Base-by-base conservation (phyloP, 495 filamentous ascomycete genomes). In the Cetradonia linearis region DNA sequence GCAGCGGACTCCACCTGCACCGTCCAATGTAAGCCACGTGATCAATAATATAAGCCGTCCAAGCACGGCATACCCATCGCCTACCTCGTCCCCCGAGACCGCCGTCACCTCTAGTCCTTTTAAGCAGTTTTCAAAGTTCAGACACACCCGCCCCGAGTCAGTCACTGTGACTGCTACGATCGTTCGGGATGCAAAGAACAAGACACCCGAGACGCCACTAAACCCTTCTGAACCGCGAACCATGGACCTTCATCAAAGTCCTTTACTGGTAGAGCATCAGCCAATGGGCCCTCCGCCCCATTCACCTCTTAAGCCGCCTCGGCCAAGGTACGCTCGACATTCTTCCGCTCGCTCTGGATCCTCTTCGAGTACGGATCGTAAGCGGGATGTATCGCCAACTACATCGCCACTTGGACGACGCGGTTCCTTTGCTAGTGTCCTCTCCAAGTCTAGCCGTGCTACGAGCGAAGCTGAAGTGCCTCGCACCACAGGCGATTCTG, bases 141-240 rank as follows among this genome's bases (percentile, higher is more conserved):
- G 49, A 34, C 70, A 72, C 48, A 72, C 75, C 16, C 74, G 77
- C n/a, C 78, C 81, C 53, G 83, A 79, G 71, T 91, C 87, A 14
- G 80, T 93, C 11, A 89, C 90, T 37, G 88, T 93, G 10, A 90
- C 86, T 1, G 86, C 89, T 31, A 82, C 84, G 25, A 91, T 92
- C 44, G 72, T 92, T 33, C 80, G 87, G 31, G 83, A 88, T 54
- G 70, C 77, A 38, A 70, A 59, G 60, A 62, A 70, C 20, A 68
- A 70, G 53, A 56, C 66, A 62, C 61, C 62, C 27, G 65, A 72
- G 57, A 52, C 64, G 53, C 56, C 74, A 70, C 30, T 71, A 55
- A 67, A 80, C 74, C 67, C 73, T 62, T 64, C 75, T 50, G 72
- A 81, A 62, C 68, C 78, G 25, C 72, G 69, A 37, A 73, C 76